Percentiles rank a stretch among this genome's conserved stretches.
phyloP scores from a whole-genome alignment of 495 filamentous ascomycete species.

The Neurospora sp. region DNA sequence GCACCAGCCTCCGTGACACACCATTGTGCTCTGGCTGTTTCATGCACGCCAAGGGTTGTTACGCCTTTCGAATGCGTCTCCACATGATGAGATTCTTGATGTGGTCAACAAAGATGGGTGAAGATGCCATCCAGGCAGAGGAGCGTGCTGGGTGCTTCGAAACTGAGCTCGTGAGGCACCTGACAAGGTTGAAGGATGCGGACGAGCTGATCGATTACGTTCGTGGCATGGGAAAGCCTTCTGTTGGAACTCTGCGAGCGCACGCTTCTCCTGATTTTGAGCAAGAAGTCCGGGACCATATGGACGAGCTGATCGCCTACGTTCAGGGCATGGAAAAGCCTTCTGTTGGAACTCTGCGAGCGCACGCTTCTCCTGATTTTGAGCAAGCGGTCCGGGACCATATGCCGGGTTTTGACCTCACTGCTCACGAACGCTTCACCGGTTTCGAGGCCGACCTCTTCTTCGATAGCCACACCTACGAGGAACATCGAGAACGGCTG shows the following conservation, averaged over 20 bases:
- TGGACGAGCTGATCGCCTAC: background rate
- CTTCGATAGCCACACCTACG: background rate
- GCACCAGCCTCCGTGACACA: background rate
- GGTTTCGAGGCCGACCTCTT: background rate
- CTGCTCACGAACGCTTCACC: background rate
- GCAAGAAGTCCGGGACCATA: background rate
- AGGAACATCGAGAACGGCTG: background rate
- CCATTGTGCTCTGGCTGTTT: background rate
- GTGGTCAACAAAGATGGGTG: background rate
- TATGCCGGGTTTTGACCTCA: background rate
- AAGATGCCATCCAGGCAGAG: background rate
- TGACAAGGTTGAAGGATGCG: background rate
- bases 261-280: background rate
- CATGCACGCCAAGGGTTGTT: background rate
- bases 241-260: background rate
- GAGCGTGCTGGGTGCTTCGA: background rate
- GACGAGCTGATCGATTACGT: background rate
- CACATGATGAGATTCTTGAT: background rate
- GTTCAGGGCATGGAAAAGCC: background rate
- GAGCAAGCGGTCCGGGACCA: background rate
- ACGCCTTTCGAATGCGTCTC: background rate
- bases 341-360: background rate
- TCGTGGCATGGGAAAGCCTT: background rate
- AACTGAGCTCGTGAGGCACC: background rate
- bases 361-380: background rate